These are phyloP conservation scores for Vitis rotundifolia DNA, from an alignment of 164 flowering plant genomes.

Conservation along the genomic window DNA sequence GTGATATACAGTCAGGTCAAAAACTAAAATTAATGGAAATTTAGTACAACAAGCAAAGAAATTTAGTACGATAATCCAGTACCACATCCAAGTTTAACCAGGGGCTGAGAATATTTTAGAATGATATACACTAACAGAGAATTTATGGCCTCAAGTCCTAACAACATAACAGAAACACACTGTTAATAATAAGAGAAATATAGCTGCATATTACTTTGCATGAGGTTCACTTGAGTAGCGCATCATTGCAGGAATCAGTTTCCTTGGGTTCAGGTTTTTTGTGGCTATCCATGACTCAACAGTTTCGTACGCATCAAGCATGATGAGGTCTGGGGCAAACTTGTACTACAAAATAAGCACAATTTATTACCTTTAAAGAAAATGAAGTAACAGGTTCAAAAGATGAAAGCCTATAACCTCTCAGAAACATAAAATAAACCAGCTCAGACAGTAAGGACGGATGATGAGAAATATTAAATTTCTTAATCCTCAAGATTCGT, in stretches of 20 bases:
- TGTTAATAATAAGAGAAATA: background rate
- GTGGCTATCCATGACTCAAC: slow-evolving; percentile 96
- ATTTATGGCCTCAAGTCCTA: too few species aligned
- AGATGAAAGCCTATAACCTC: too few species aligned
- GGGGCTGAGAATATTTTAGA: too few species aligned
- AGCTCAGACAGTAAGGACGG: background rate
- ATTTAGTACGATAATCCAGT: too few species aligned
- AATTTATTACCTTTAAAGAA: background rate
- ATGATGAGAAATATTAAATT: background rate
- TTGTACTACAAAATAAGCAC: slow-evolving; percentile 71
- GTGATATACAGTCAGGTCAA: background rate
- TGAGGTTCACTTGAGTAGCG: slow-evolving; percentile 99
- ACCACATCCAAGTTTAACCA: too few species aligned
- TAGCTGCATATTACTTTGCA: slow-evolving; percentile 67
- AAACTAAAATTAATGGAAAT: background rate
- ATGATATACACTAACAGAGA: too few species aligned
- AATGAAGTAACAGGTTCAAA: background rate
- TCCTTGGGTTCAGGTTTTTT: slow-evolving; percentile 83
- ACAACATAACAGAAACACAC: too few species aligned
- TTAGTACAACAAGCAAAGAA: background rate
- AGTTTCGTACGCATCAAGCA: slow-evolving; percentile 99
- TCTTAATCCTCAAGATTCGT: background rate
- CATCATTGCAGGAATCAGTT: slow-evolving; percentile 99
- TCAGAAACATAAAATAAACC: background rate
- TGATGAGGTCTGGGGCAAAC: slow-evolving; percentile 95